These are phyloP conservation scores for Mantamonas sphyraenae DNA, from an alignment of 78 protist genomes.

Conservation along the genomic window DNA sequence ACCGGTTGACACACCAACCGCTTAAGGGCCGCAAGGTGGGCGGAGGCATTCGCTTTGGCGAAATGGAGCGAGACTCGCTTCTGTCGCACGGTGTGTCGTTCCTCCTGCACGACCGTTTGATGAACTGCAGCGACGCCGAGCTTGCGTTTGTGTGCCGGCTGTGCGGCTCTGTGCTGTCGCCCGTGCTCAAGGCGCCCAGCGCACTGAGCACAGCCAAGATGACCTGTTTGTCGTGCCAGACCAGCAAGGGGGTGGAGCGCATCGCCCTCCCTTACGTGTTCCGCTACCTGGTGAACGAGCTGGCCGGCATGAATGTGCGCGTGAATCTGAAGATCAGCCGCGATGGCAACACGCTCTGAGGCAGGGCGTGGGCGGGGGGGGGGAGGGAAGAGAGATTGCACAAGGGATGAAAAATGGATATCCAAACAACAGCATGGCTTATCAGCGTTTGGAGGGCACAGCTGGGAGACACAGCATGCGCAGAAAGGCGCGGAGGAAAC, in stretches of 20 bases:
- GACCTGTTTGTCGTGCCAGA: conserved; percentile 19
- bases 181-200: background rate
- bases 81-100: conserved; percentile 91
- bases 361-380: too few species aligned
- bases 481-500: too few species aligned
- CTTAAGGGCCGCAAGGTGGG: conserved; percentile 81
- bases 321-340: background rate
- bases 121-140: conserved; percentile 71
- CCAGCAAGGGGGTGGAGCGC: background rate
- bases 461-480: too few species aligned
- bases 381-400: too few species aligned
- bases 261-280: conserved; percentile 81
- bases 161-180: conserved; percentile 62
- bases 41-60: conserved; percentile 98
- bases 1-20: conserved; percentile 91
- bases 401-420: too few species aligned
- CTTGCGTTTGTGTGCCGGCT: conserved; percentile 41
- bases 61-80: conserved; percentile 98
- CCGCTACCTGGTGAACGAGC: conserved; percentile 74
- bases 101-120: conserved; percentile 84
- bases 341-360: too few species aligned
- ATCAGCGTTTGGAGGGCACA: too few species aligned
- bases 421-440: too few species aligned
- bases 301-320: conserved; percentile 74
- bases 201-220: background rate